These are phyloP conservation scores for Populus simonii DNA, from an alignment of 345 rosid genomes.

Conservation along the genomic window DNA sequence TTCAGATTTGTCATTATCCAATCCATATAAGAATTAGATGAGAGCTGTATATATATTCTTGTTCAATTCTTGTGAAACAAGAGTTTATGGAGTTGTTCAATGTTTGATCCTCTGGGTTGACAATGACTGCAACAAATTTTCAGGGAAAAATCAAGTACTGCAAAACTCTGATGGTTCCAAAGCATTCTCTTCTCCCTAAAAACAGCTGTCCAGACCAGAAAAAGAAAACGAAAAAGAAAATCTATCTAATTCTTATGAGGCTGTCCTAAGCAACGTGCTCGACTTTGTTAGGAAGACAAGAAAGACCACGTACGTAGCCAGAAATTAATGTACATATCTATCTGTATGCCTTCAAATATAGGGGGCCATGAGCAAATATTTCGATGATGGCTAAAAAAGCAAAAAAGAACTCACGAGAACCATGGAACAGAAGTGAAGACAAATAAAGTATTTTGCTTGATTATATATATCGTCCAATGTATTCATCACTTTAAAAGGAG, in stretches of 20 bases:
- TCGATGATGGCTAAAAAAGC: slow-evolving; percentile 3
- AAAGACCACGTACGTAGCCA: slow-evolving; percentile 25
- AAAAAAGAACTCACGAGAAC: slow-evolving; percentile 14
- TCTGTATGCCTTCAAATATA: background rate
- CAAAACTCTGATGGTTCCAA: slow-evolving; percentile 12
- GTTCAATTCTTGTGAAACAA: slow-evolving; percentile 16
- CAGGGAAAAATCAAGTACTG: slow-evolving; percentile 8
- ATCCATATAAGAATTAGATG: slow-evolving; percentile 12
- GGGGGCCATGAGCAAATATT: background rate
- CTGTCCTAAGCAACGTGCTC: slow-evolving; percentile 11
- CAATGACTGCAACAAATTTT: slow-evolving; percentile 12
- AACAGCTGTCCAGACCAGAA: slow-evolving; percentile 13
- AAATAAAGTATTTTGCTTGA: background rate
- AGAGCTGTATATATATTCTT: background rate
- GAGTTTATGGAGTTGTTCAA: background rate
- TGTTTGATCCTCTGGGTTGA: background rate
- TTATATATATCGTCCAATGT: background rate
- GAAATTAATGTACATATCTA: background rate
- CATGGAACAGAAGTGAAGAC: slow-evolving; percentile 1
- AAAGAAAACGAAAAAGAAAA: background rate
- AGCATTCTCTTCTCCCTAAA: background rate
- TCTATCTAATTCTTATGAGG: slow-evolving; percentile 15
- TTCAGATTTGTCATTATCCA: slow-evolving; percentile 20
- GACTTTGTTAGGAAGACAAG: slow-evolving; percentile 29
- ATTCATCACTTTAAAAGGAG: background rate